A percentile compares a stretch with the other conserved stretches of the same genome.
Conservation (phyloP, 192 early-diverging fungal genomes). For the Lunasporangiospora selenospora region DNA sequence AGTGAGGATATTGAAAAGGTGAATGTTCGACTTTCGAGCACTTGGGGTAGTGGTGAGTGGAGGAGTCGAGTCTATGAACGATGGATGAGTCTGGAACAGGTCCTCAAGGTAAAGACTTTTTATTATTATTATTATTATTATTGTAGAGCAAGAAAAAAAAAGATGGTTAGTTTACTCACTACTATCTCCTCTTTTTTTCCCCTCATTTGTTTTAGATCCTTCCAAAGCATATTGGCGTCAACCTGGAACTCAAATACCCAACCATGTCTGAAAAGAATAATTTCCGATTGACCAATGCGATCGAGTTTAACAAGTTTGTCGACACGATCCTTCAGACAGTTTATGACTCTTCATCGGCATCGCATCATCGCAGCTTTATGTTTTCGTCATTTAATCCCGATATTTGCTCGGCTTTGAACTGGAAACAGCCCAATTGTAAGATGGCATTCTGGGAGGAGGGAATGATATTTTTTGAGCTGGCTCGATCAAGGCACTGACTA, state of each 20-base stretch:
- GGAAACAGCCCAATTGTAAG: conserved; percentile 97
- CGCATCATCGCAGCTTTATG: conserved; percentile 49
- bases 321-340: conserved; percentile 84
- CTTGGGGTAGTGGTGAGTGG: neutral
- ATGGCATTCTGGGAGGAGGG: too few relatives aligned
- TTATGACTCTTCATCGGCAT: conserved; percentile 69
- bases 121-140: neutral
- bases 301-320: conserved; percentile 78
- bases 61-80: conserved; percentile 14
- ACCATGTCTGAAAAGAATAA: conserved; percentile 60
- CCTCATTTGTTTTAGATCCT: conserved; percentile 51
- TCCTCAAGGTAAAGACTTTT: conserved; percentile 61
- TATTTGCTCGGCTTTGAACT: conserved; percentile 90
- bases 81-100: conserved; percentile 63
- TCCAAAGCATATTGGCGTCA: conserved; percentile 70
- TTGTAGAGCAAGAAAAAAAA: too few relatives aligned
- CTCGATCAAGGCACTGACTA: too few relatives aligned
- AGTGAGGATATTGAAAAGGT: conserved; percentile 11
- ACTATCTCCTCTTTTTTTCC: conserved; percentile 1
- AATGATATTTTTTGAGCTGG: too few relatives aligned
- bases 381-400: conserved; percentile 88
- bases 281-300: conserved; percentile 55
- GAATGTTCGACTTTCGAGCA: too few relatives aligned
- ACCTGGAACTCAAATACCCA: conserved; percentile 88
- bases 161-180: too few relatives aligned